A percentile compares a stretch with the other conserved stretches of the same genome.
These are phyloP conservation scores for Petunia axillaris DNA, from an alignment of 257 asterid genomes.

Conservation along the genomic window DNA sequence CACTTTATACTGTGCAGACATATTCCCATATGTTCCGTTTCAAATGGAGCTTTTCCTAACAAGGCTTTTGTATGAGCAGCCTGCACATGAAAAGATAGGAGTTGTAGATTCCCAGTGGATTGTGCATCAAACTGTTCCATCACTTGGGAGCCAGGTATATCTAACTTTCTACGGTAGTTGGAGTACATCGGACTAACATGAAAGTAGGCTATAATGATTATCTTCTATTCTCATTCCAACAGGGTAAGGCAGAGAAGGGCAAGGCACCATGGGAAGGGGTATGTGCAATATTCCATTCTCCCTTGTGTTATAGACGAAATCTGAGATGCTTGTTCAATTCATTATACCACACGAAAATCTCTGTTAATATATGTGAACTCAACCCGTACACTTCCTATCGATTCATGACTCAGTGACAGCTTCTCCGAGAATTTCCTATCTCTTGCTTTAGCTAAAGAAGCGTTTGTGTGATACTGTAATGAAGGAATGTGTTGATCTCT, in stretches of 20 bases:
- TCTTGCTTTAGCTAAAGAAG: too few species aligned
- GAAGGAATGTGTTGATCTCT: background rate
- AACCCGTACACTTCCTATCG: background rate
- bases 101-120: constrained; percentile 95
- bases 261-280: constrained; percentile 99
- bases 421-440: too few species aligned
- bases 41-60: constrained; percentile 15
- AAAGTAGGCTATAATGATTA: background rate
- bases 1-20: background rate
- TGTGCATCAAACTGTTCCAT: constrained; percentile 94
- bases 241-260: constrained; percentile 83
- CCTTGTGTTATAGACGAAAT: background rate
- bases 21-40: background rate
- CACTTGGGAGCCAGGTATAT: constrained; percentile 86
- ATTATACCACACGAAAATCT: background rate
- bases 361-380: background rate
- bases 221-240: constrained; percentile 27
- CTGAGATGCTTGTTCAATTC: background rate
- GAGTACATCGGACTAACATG: background rate
- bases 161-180: background rate
- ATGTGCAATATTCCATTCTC: constrained; percentile 29
- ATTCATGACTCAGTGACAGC: background rate
- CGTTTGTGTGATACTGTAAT: background rate
- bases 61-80: constrained; percentile 45
- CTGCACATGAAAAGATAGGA: constrained; percentile 93